These are phyloP conservation scores for Neoarthrinium moseri DNA, from an alignment of 2,329 filamentous ascomycete species.

Conservation along the genomic window DNA sequence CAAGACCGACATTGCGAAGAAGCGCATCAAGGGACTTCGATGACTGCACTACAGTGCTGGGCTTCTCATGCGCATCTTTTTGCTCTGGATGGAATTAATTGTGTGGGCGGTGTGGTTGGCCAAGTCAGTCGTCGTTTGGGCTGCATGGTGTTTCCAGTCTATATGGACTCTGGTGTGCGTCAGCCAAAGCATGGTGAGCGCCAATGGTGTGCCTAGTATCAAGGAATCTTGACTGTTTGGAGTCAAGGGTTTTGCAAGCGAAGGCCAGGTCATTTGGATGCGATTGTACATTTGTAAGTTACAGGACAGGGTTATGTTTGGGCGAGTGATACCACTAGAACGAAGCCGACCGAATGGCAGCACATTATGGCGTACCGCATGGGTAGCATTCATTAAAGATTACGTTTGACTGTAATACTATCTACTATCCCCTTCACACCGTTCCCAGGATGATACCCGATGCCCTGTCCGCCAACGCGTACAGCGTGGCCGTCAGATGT, in stretches of 20 bases:
- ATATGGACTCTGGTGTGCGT: constrained; percentile 14
- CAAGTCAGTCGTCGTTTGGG: constrained; percentile 16
- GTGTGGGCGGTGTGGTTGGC: constrained; percentile 15
- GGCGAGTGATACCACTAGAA: constrained; percentile 8
- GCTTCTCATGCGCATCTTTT: constrained; percentile 12
- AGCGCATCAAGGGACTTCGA: constrained; percentile 56
- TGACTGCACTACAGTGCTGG: constrained; percentile 12
- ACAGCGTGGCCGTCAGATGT: constrained; percentile 50
- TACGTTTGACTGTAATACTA: neutral
- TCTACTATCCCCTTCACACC: neutral
- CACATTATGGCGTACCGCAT: neutral
- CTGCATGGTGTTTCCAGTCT: constrained; percentile 17
- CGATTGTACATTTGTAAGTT: neutral
- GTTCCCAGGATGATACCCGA: constrained; percentile 26
- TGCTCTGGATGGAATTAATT: constrained; percentile 16
- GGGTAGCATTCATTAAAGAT: neutral
- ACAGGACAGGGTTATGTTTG: constrained; percentile 1
- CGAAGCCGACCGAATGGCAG: neutral
- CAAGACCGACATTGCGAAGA: constrained; percentile 75
- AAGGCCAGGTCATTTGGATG: neutral
- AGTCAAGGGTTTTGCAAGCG: neutral
- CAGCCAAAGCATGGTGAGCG: constrained; percentile 4
- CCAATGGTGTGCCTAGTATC: no score
- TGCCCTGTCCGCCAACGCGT: constrained; percentile 50
- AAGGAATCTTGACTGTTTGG: neutral